A percentile compares a stretch with the other conserved stretches of the same genome.
Evolutionary conservation across 2,329 filamentous ascomycete genomes (phyloP).

Genomic region (Ophiostoma sp.): DNA sequence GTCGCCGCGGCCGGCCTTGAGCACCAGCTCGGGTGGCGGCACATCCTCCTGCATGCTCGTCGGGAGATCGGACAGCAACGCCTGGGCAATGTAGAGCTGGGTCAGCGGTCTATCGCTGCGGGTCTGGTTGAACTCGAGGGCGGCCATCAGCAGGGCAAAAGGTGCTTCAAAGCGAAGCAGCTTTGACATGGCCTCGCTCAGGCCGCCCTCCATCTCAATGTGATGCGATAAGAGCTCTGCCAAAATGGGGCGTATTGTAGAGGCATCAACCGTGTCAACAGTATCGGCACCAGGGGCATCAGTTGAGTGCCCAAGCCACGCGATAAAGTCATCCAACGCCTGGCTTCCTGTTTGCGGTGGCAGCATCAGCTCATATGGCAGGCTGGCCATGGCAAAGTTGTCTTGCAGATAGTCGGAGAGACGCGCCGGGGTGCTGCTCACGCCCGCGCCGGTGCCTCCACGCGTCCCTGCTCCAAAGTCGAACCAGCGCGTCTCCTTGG

Average conservation of each 20-base stretch:
- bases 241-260: conserved; percentile 14
- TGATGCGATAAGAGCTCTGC: conserved; percentile 23
- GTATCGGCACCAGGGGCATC: background rate
- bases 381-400: conserved; percentile 31
- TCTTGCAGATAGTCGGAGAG: background rate
- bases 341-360: background rate
- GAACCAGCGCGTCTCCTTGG: conserved; percentile 59
- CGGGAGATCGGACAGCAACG: conserved; percentile 65
- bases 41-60: conserved; percentile 57
- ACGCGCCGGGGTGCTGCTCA: background rate
- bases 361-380: conserved; percentile 40
- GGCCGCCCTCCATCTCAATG: background rate
- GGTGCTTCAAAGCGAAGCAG: conserved; percentile 57
- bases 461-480: background rate
- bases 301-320: conserved; percentile 21
- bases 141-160: conserved; percentile 59
- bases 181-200: background rate
- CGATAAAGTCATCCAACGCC: conserved; percentile 17
- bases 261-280: background rate
- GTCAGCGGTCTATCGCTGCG: conserved; percentile 24
- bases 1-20: conserved; percentile 55
- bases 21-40: conserved; percentile 60
- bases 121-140: conserved; percentile 43
- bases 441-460: background rate
- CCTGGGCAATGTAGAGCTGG: conserved; percentile 82